Conservation (phyloP, 306 rosid genomes). For the Vigna trinervia region DNA sequence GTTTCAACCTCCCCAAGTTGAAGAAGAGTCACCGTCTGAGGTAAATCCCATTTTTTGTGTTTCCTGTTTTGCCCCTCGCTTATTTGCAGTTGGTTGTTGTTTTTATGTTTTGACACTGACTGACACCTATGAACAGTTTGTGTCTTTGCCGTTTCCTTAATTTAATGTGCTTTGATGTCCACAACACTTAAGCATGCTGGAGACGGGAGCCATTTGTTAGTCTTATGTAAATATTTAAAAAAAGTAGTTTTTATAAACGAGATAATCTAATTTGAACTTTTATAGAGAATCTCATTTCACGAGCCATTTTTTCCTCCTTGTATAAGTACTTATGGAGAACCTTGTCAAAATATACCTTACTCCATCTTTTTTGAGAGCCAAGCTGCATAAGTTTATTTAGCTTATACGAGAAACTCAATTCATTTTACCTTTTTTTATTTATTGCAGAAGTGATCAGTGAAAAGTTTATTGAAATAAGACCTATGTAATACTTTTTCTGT, state of each 20-base stretch:
- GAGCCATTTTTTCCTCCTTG: too few species aligned
- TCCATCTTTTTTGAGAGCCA: too few species aligned
- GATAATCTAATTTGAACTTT: too few species aligned
- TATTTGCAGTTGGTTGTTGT: constrained; percentile 25
- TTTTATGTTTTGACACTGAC: constrained; percentile 1
- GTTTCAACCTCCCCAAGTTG: constrained; percentile 58
- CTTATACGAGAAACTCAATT: neutral
- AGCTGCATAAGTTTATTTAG: neutral
- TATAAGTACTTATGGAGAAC: too few species aligned
- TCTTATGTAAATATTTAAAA: too few species aligned
- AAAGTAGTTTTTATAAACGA: too few species aligned
- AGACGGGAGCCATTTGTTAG: too few species aligned
- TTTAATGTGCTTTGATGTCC: constrained; percentile 11
- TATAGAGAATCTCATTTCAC: too few species aligned
- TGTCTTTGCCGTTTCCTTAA: constrained; percentile 3
- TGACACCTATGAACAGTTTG: neutral
- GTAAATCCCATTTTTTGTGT: constrained; percentile 45
- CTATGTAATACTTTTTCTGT: neutral
- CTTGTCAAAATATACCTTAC: too few species aligned
- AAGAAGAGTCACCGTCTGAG: constrained; percentile 71
- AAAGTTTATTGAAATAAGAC: too few species aligned
- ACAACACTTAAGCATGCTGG: neutral
- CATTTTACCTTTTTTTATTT: too few species aligned
- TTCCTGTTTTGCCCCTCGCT: neutral
- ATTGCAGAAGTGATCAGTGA: too few species aligned